Evolutionary conservation across 345 rosid species (phyloP).

Genomic region (Pugionium dolabratum): DNA sequence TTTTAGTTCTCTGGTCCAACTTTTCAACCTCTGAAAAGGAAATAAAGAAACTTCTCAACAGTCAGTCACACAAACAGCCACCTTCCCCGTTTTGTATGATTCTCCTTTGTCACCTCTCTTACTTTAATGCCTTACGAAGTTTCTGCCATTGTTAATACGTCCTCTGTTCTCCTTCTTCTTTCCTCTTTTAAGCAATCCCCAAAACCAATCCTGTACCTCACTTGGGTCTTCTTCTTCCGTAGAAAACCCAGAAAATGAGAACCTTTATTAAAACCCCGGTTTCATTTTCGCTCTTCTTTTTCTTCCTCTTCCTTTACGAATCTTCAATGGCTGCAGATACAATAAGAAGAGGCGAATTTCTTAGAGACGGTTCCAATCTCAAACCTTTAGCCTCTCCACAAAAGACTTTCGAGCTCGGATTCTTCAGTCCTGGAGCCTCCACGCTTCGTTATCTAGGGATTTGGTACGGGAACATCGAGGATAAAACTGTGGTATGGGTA

Average conservation of each 20-base stretch:
- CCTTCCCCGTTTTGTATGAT: constrained; percentile 14
- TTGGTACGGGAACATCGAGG: constrained; percentile 42
- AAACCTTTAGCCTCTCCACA: constrained; percentile 32
- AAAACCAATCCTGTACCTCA: constrained; percentile 15
- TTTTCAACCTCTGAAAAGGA: constrained; percentile 17
- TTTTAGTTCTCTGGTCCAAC: constrained; percentile 32
- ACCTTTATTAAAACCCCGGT: background rate
- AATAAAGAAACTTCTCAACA: constrained; percentile 26
- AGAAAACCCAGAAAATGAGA: constrained; percentile 17
- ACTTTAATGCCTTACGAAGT: background rate
- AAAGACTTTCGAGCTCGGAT: constrained; percentile 42
- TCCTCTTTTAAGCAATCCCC: background rate
- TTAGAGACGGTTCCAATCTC: constrained; percentile 33
- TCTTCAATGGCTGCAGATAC: constrained; percentile 31
- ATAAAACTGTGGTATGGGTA: constrained; percentile 41
- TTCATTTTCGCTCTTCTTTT: constrained; percentile 15
- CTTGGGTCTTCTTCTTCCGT: constrained; percentile 18
- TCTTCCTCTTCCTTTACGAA: constrained; percentile 17
- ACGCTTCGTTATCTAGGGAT: constrained; percentile 35
- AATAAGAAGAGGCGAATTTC: constrained; percentile 30
- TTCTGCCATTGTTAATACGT: constrained; percentile 32
- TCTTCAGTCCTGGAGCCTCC: constrained; percentile 39
- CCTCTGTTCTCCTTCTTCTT: constrained; percentile 17
- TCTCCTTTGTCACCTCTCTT: constrained; percentile 33
- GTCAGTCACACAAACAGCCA: constrained; percentile 28